These are phyloP conservation scores for Rubroshorea leprosula DNA, from an alignment of 345 rosid species.

Conservation along the genomic window DNA sequence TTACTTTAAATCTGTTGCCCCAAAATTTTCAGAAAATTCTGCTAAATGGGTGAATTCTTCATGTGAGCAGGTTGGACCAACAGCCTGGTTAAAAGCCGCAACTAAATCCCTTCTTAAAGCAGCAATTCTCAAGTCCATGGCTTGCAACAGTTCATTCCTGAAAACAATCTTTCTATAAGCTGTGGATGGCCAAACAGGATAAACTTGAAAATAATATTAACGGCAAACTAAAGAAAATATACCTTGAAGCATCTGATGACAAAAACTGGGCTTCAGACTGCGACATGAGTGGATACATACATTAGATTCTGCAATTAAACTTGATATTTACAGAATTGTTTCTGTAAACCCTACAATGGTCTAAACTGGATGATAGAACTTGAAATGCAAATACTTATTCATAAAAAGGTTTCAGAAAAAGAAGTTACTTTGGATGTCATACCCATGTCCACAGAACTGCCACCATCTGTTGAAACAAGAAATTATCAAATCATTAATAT, in stretches of 20 bases:
- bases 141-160: slow-evolving; percentile 57
- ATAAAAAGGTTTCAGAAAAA: slow-evolving; percentile 6
- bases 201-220: slow-evolving; percentile 4
- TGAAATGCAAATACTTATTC: background rate
- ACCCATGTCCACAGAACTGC: slow-evolving; percentile 14
- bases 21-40: slow-evolving; percentile 42
- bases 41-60: slow-evolving; percentile 34
- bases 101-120: slow-evolving; percentile 47
- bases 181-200: slow-evolving; percentile 13
- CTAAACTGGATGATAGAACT: background rate
- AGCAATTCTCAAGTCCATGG: slow-evolving; percentile 51
- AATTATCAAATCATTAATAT: slow-evolving; percentile 4
- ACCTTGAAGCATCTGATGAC: slow-evolving; percentile 48
- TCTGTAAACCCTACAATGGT: too few species aligned
- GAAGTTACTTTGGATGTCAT: slow-evolving; percentile 23
- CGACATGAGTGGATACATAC: slow-evolving; percentile 13
- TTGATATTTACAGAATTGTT: too few species aligned
- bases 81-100: slow-evolving; percentile 34
- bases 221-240: slow-evolving; percentile 11
- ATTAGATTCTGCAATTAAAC: background rate
- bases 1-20: slow-evolving; percentile 47
- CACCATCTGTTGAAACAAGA: slow-evolving; percentile 20
- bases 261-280: slow-evolving; percentile 33
- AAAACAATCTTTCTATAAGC: slow-evolving; percentile 14
- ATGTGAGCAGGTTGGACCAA: slow-evolving; percentile 32